These are phyloP conservation scores for Elsinoe necatrix DNA, from an alignment of 2,329 filamentous ascomycete genomes.

Conservation along the genomic window DNA sequence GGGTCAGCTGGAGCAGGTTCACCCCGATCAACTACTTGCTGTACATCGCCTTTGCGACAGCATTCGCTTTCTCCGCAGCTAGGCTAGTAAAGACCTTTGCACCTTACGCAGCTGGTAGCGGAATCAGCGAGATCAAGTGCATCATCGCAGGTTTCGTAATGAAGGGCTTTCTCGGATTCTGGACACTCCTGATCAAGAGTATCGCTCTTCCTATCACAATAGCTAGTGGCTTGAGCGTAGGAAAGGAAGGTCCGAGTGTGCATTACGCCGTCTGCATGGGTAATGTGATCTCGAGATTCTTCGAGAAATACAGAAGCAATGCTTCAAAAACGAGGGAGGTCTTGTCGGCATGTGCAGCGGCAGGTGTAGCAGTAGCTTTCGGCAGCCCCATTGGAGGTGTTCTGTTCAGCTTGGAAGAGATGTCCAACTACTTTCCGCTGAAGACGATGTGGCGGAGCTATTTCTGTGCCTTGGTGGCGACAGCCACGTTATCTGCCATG, in stretches of 20 bases:
- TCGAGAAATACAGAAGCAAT: constrained; percentile 84
- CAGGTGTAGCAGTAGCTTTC: constrained; percentile 92
- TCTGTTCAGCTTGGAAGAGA: constrained; percentile 93
- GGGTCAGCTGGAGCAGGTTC: constrained; percentile 80
- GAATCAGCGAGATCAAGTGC: constrained; percentile 98
- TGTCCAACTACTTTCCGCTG: constrained; percentile 91
- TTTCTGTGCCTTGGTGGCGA: constrained; percentile 93
- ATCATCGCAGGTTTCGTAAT: constrained; percentile 98
- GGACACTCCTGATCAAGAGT: constrained; percentile 91
- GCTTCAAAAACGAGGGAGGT: constrained; percentile 94
- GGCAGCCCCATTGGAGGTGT: constrained; percentile 96
- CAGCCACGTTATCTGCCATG: constrained; percentile 87
- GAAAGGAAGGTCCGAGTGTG: constrained; percentile 97
- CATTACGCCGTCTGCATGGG: constrained; percentile 97
- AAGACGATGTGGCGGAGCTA: constrained; percentile 98
- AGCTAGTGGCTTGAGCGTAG: constrained; percentile 85
- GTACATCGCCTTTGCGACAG: constrained; percentile 69
- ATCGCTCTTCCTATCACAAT: constrained; percentile 85
- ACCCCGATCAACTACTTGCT: constrained; percentile 73
- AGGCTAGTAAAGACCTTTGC: constrained; percentile 83
- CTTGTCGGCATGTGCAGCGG: constrained; percentile 85
- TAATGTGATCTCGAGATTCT: constrained; percentile 88
- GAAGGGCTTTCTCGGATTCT: constrained; percentile 91
- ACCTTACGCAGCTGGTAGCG: constrained; percentile 90
- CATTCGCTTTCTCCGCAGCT: constrained; percentile 76